phyloP scores from a whole-genome alignment of 495 filamentous ascomycete genomes.

The Lineolata rhizophorae region DNA sequence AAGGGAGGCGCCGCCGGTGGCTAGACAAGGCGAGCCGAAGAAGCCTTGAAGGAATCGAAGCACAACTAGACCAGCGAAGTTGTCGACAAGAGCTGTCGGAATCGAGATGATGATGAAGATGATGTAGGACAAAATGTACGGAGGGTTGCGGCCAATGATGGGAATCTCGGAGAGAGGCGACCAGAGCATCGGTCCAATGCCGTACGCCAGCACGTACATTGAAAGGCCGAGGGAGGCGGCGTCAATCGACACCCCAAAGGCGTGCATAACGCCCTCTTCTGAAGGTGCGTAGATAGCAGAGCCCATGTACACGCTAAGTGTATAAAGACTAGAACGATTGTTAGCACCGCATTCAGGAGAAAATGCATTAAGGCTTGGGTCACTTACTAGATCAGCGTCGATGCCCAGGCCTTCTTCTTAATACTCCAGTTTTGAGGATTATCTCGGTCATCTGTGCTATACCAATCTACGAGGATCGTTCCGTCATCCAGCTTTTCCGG shows the following conservation, averaged over 20 bases:
- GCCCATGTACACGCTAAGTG: conserved; percentile 24
- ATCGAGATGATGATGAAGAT: conserved; percentile 25
- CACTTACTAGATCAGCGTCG: conserved; percentile 9
- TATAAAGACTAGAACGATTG: conserved; percentile 20
- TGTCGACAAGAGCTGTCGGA: conserved; percentile 22
- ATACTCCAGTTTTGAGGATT: conserved; percentile 16
- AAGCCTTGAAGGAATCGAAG: conserved; percentile 29
- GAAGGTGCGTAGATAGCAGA: conserved; percentile 24
- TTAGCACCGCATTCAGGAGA: conserved; percentile 18
- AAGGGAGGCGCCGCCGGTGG: conserved; percentile 26
- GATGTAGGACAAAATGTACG: conserved; percentile 20
- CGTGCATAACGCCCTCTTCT: conserved; percentile 14
- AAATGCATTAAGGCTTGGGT: no score
- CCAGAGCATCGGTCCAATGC: conserved; percentile 23
- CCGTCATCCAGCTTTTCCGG: conserved; percentile 10
- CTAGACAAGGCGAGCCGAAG: conserved; percentile 16
- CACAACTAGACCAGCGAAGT: conserved; percentile 23
- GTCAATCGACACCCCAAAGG: conserved; percentile 19
- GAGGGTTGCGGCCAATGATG: conserved; percentile 20
- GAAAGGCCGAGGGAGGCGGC: conserved; percentile 24
- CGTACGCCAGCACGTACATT: conserved; percentile 29
- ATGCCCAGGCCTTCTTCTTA: conserved; percentile 10
- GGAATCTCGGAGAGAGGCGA: conserved; percentile 24
- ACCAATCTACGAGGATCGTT: conserved; percentile 16
- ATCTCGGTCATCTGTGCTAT: conserved; percentile 12